A percentile compares a stretch with the other conserved stretches of the same genome.
Evolutionary conservation across 345 rosid genomes (phyloP).

Genomic region (Melaleuca alternifolia): DNA sequence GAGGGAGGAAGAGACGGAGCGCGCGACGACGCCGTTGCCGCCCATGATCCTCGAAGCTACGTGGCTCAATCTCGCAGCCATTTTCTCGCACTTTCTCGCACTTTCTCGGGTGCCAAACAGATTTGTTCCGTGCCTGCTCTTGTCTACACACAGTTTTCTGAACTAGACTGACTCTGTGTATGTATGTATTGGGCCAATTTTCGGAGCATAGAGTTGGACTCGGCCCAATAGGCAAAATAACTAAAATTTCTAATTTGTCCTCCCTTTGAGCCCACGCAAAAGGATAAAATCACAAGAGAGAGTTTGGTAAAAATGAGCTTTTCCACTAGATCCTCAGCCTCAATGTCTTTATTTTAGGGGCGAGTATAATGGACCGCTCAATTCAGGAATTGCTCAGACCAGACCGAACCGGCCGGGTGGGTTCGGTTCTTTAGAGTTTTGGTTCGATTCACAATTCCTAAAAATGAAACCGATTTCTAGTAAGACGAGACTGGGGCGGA

Average conservation of each 20-base stretch:
- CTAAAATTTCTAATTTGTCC: not conserved
- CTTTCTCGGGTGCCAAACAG: not conserved
- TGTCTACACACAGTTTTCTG: not conserved
- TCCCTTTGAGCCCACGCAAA: fast-evolving
- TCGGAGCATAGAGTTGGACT: not conserved
- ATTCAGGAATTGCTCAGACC: no score
- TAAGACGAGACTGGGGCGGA: no score
- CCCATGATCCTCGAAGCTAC: slow-evolving; percentile 78
- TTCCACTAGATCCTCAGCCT: not conserved
- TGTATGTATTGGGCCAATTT: not conserved
- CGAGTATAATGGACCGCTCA: no score
- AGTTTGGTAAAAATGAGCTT: not conserved
- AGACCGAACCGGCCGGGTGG: no score
- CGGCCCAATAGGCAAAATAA: not conserved
- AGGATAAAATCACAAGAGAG: not conserved
- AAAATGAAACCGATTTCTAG: no score
- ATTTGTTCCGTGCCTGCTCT: not conserved
- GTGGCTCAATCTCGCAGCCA: slow-evolving; percentile 80
- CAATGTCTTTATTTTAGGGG: not conserved
- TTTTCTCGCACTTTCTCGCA: slow-evolving; percentile 6
- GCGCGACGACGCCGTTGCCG: slow-evolving; percentile 66
- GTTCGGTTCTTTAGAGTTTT: no score
- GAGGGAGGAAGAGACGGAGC: slow-evolving; percentile 69
- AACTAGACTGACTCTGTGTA: no score
- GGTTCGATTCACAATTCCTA: no score